Evolutionary conservation across 2,329 filamentous ascomycete genomes (phyloP).

Genomic region (Geosmithia morbida): DNA sequence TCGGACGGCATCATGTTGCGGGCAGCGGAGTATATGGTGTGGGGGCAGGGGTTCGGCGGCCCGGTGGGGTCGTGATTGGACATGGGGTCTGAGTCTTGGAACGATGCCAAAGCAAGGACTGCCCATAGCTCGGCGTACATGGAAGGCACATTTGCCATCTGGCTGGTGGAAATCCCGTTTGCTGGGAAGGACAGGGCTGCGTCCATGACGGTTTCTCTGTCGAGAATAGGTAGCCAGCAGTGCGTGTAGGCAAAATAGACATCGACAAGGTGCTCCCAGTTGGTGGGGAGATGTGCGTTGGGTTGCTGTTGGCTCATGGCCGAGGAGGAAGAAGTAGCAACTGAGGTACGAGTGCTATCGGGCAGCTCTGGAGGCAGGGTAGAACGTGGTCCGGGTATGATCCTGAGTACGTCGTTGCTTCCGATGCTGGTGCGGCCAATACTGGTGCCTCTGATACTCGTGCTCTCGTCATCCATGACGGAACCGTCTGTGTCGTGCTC

Average conservation of each 20-base stretch:
- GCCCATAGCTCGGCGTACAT: constrained; percentile 46
- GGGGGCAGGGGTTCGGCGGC: constrained; percentile 2
- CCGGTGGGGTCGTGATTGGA: neutral
- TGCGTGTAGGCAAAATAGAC: constrained; percentile 1
- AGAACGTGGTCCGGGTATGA: too few species aligned
- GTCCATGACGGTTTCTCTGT: constrained; percentile 26
- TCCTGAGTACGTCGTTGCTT: too few species aligned
- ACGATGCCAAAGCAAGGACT: constrained; percentile 39
- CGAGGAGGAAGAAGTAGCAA: too few species aligned
- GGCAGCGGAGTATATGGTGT: constrained; percentile 34
- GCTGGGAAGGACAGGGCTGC: constrained; percentile 26
- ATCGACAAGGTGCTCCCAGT: constrained; percentile 31
- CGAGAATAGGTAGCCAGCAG: constrained; percentile 1
- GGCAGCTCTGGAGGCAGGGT: too few species aligned
- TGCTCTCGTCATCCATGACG: neutral
- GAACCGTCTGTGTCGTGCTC: neutral
- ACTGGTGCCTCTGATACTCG: too few species aligned
- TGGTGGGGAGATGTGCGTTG: constrained; percentile 24
- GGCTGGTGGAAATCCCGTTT: constrained; percentile 12
- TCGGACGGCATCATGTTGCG: constrained; percentile 31
- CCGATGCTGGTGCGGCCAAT: too few species aligned
- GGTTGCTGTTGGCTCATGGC: neutral
- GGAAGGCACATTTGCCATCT: constrained; percentile 10
- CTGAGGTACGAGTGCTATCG: too few species aligned
- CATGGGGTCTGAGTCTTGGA: constrained; percentile 26